Evolutionary conservation across 169 alveolate species (phyloP).

Genomic region (Plasmodium falciparum): DNA sequence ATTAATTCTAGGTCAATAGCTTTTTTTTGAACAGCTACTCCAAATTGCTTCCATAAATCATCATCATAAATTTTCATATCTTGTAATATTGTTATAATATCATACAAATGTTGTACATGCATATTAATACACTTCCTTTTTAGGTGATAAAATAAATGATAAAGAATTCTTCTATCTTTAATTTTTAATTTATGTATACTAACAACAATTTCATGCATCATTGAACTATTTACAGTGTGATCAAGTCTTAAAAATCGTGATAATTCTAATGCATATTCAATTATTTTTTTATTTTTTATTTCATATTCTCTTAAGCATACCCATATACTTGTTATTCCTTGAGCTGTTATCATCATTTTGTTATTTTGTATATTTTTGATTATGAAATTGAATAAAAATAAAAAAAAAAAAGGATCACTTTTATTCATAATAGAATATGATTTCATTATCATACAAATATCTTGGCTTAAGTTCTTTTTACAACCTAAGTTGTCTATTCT

Average conservation of each 20-base stretch:
- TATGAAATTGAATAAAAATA: conserved; percentile 67
- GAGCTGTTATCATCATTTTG: conserved; percentile 72
- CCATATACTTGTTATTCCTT: conserved; percentile 89
- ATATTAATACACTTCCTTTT: conserved; percentile 84
- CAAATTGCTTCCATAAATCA: conserved; percentile 87
- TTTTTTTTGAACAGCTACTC: conserved; percentile 86
- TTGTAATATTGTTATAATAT: conserved; percentile 78
- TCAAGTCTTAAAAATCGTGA: conserved; percentile 86
- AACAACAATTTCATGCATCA: conserved; percentile 82
- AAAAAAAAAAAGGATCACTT: conserved; percentile 73
- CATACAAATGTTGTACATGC: conserved; percentile 85
- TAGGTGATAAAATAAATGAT: conserved; percentile 85
- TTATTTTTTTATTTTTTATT: conserved; percentile 76
- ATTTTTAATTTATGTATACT: conserved; percentile 78
- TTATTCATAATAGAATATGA: conserved; percentile 71
- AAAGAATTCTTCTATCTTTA: conserved; percentile 83
- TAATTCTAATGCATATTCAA: conserved; percentile 82
- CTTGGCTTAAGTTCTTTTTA: conserved; percentile 54
- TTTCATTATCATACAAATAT: conserved; percentile 75
- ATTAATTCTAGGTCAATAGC: conserved; percentile 82
- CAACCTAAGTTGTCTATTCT: conserved; percentile 71
- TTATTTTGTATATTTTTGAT: conserved; percentile 67
- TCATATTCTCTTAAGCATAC: conserved; percentile 79
- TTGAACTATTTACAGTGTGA: conserved; percentile 86
- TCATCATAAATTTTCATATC: conserved; percentile 85